A percentile compares a stretch with the other conserved stretches of the same genome.
Conservation (phyloP, 2,329 filamentous ascomycete species). For the Colletotrichum sp. region DNA sequence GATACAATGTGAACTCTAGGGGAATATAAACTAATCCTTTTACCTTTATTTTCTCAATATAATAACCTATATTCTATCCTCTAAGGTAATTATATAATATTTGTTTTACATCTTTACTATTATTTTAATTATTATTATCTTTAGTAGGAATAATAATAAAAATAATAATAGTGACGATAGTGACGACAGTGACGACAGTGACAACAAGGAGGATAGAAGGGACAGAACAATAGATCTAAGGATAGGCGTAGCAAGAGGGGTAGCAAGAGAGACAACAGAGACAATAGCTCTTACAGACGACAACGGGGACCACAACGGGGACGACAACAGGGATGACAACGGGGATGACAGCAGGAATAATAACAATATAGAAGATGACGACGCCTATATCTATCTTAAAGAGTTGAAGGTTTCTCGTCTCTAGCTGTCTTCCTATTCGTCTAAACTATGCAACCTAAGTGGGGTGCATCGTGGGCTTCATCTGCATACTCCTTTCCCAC, state of each 20-base stretch:
- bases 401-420: neutral
- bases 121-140: no score
- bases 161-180: no score
- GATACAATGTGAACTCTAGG: neutral
- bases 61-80: neutral
- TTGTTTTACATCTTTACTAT: neutral
- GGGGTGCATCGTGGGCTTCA: neutral
- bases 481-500: neutral
- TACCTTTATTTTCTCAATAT: neutral
- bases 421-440: neutral
- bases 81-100: neutral
- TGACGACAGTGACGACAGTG: no score
- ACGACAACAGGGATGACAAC: no score
- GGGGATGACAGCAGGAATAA: neutral
- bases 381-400: neutral
- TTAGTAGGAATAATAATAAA: no score
- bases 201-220: no score
- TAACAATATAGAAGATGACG: neutral
- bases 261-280: no score
- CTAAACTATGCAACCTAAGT: neutral
- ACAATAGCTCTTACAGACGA: no score
- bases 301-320: no score
- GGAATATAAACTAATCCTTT: neutral
- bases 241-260: no score
- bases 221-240: no score